Evolutionary conservation across 345 rosid species (phyloP), one percentile per base, ranked within the genome.

Genomic region (Lepidium aucheri): DNA sequence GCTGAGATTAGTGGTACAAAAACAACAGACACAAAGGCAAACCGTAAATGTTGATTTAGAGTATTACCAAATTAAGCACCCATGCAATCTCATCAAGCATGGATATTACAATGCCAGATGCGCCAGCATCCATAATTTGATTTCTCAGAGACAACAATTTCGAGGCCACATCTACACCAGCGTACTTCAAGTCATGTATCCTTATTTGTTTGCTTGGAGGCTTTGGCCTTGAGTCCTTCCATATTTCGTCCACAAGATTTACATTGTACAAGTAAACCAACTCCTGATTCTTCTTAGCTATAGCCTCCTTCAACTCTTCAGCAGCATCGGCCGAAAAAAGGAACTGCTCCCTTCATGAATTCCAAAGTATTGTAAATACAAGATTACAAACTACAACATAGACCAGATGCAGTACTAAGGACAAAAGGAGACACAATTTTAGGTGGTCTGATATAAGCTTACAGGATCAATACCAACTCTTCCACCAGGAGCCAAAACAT

Each of bases 51-150:
- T 45, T 60, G 41, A 44, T 58, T 18, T 26, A 47, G 62, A 71
- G 9, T 11, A 51, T 61, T 88, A 93, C 98, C 97, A 88, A 69
- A 84, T 93, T 93, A 73, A 93, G 84, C 60, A 88, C 74, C 98
- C 97, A 93, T 45, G 98, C 94, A 68, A 90, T 81, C 78, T 93
- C 98, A 82, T 93, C 97, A 77, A 90, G 98, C 96, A 86, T 86
- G 13, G 97, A 93, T 63, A 90, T 80, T 53, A 86, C 85, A 28
- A 88, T 88, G 62, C 96, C 89, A 60, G 90, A 90, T 67, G 97
- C 75, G 45, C 89, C 91, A 0, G 86, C 84, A 53, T 74, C 91
- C 65, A 70, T 78, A 52, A 93, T 80, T 75, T 85, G 82, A 15
- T 85, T 80, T 74, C 94, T 85, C 73, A 93, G 73, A 77, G 77